Evolutionary conservation across 179 eudicot species (phyloP), one percentile per base, ranked within the genome.

Genomic region (Beta corolliflora): DNA sequence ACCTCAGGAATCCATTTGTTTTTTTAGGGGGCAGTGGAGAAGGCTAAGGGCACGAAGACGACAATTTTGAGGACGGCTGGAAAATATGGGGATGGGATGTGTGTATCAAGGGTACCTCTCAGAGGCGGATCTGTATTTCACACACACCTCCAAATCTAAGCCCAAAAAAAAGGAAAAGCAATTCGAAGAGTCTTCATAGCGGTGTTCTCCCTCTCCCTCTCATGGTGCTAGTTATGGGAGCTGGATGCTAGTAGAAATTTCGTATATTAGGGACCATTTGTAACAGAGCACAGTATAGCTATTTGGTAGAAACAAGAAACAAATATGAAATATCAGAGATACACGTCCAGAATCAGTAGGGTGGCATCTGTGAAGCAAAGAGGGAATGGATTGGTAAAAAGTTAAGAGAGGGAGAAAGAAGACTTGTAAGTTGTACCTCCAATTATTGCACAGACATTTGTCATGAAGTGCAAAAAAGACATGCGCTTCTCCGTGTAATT

Each of bases 381-480:
- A 48, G 66, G 29, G 48, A 15, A 31, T 15, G 16, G 58, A 55
- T 10, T 73, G 7, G 36, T 56, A 36, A 15, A 36, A 15, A 70
- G 16, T 23, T 7, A n/a, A n/a, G n/a, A n/a, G 67, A 63, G 4
- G 18, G 11, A 52, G 19, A 64, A 53, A 14, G 69, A 84, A 64
- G 83, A 73, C 41, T 36, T 36, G 41, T 36, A 36, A 36, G 61
- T 45, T 59, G 79, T 88, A 93, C 97, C 98, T 90, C 94, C 98
- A 14, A 92, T 84, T 15, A 93, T 91, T 16, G 97, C 98, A 89
- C 98, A 93, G 71, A 93, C 86, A 79, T 91, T 84, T 6, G 98
- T 93, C 83, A 93, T 12, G 86, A 93, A 93, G 89, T 93, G 98
- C 61, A 93, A 84, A 83, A 93, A 93, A 48, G 97, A 80, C 67